Evolutionary conservation across 257 asterid genomes (phyloP), one percentile per base, ranked within the genome.

Genomic region (Coffea eugenioides): DNA sequence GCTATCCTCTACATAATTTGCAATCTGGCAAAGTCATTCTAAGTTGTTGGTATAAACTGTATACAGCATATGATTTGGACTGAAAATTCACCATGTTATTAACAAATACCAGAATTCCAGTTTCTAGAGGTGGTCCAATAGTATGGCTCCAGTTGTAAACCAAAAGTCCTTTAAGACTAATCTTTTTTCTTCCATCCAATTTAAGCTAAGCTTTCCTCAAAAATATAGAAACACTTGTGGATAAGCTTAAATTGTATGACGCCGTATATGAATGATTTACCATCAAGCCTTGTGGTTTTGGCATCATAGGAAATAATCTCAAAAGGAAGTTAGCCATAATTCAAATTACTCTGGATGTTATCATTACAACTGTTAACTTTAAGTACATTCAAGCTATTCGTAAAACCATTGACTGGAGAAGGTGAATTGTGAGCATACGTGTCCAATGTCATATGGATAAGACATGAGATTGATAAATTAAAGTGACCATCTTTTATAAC

Each of bases 11-110:
- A 48, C 61, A 4, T 23, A 71, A 48, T 25, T 21, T 23, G 11
- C 59, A 46, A 71, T 23, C 21, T 71, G 34, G 75, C 15, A 69
- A 39, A 16, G 27, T 41, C 5, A 69, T 39, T 41, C 25, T 31
- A 69, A 68, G 72, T 39, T 67, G 72, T 67, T 68, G 1, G 72
- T 68, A 25, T 68, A 68, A 39, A 68, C 48, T 68, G 39, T 68
- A 68, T 36, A 68, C 48, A 36, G 72, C 72, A 14, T 16, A 14
- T 36, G n/a, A 5, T 36, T 14, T 27, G 13, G n/a, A 36, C 11
- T 34, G 48, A 67, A 49, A 49, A 14, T 18, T 34, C 46, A 39
- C 71, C 34, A 34, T 67, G n/a, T 36, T 0, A 25, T 67, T 36
- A 67, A 6, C 21, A 67, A 31, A 4, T 67, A 11, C 10, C 4